A percentile compares a stretch with the other conserved stretches of the same genome.
phyloP scores from a whole-genome alignment of 306 rosid genomes.

The Neltuma alba region DNA sequence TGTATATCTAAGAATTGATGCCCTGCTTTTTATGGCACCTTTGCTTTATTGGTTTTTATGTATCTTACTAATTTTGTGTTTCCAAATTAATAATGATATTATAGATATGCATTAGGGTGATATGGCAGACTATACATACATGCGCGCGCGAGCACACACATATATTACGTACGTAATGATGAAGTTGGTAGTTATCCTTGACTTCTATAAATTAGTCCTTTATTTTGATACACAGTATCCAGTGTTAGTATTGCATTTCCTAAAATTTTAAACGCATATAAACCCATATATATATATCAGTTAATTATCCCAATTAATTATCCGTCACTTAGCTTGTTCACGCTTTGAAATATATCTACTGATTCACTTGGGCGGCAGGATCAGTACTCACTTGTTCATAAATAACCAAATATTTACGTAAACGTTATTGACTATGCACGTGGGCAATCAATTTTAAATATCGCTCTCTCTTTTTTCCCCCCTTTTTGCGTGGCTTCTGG shows the following conservation, averaged over 20 bases:
- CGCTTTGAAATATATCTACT: not conserved
- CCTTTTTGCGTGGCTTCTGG: too few species aligned
- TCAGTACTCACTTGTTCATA: not conserved
- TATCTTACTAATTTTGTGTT: not conserved
- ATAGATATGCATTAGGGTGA: too few species aligned
- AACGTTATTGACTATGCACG: not conserved
- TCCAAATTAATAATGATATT: not conserved
- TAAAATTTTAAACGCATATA: not conserved
- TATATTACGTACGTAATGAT: not conserved
- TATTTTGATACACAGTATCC: not conserved
- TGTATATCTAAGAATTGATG: not conserved
- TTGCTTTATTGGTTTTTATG: not conserved
- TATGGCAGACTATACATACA: too few species aligned
- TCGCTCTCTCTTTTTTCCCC: too few species aligned
- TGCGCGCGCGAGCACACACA: too few species aligned
- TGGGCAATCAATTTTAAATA: too few species aligned
- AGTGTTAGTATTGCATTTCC: not conserved
- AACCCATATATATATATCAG: too few species aligned
- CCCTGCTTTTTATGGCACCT: not conserved
- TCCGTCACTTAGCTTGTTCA: not conserved
- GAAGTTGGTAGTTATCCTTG: not conserved
- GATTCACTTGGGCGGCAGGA: not conserved
- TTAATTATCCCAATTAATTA: not conserved
- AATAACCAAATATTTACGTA: not conserved
- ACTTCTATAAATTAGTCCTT: not conserved